Base-by-base conservation (phyloP, 2,329 filamentous ascomycete species). In the Lachnellula willkommii region DNA sequence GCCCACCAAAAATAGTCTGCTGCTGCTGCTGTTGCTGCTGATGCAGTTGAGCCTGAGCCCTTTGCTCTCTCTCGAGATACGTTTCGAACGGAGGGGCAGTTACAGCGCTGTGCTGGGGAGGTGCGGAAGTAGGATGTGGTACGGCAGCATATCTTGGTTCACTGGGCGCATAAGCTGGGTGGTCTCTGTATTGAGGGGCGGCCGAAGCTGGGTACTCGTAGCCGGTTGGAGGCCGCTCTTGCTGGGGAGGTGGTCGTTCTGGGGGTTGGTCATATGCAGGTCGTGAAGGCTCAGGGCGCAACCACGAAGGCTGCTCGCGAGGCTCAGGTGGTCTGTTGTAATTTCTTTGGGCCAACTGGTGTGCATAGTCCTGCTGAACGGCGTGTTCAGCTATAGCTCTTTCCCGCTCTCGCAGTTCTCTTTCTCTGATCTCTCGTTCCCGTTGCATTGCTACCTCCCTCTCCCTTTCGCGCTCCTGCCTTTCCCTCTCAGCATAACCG, bases 401-500 rank as follows among this genome's bases (percentile, higher is more conserved):
- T 46, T 65, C 60, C 17, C 52, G 40, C 39, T 66, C 65, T 32
- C 66, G 64, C 50, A 45, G 14, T 54, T 61, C 54, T 45, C 50
- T 54, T 43, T 64, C 59, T 17, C 52, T 39, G 28, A 39, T 66
- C 65, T 40, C 67, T 62, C 53, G 70, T 66, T 63, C 64, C 32
- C 53, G 36, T 40, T 57, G 55, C 54, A 46, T 58, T 47, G 35
- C 54, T 11, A 63, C 35, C 28, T 26, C 49, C 9, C 46, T 47
- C 37, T 65, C 59, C 50, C 62, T 54, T 43, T 65, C 63, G 40
- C 58, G 55, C 26, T 65, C 63, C 42, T 59, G 55, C 26, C 67
- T 58, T 17, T 68, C 82, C 45, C 79, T 72, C 49, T 74, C 77
- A 20, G 83, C 80, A 55, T 85, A 81, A 60, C 79, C 82, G 48